Conservation (phyloP, 768 basidiomycete genomes). For the Harrya chromipes region DNA sequence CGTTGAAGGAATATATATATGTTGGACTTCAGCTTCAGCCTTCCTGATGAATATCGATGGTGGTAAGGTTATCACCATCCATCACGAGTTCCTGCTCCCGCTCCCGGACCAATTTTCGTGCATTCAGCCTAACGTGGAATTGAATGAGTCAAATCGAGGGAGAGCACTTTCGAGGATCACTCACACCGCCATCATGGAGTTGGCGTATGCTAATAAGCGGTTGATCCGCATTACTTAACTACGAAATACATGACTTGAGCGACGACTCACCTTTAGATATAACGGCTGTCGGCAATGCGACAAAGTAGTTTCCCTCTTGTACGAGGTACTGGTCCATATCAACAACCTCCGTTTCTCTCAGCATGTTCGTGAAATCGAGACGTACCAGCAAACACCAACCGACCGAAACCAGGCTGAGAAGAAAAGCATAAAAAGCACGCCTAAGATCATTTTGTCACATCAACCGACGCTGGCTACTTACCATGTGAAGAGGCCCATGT, state of each 20-base stretch:
- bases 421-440: background rate
- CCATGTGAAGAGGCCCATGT: conserved; percentile 16
- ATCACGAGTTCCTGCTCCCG: background rate
- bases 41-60: background rate
- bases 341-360: background rate
- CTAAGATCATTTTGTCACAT: no score
- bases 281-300: conserved; percentile 1
- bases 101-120: conserved; percentile 6
- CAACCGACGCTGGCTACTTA: no score
- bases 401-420: conserved; percentile 4
- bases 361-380: background rate
- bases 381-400: conserved; percentile 8
- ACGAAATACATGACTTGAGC: background rate
- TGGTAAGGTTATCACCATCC: background rate
- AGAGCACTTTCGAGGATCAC: background rate
- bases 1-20: no score
- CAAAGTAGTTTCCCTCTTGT: background rate
- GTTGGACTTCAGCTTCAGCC: no score
- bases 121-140: conserved; percentile 6
- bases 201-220: conserved; percentile 3
- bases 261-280: conserved; percentile 1
- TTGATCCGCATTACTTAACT: background rate
- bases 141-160: no score
- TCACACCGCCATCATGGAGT: conserved; percentile 18
- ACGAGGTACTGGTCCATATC: background rate